Evolutionary conservation across 352 stramenopile species (phyloP), one percentile per base, ranked within the genome.

Genomic region (Aphanomyces invadans): DNA sequence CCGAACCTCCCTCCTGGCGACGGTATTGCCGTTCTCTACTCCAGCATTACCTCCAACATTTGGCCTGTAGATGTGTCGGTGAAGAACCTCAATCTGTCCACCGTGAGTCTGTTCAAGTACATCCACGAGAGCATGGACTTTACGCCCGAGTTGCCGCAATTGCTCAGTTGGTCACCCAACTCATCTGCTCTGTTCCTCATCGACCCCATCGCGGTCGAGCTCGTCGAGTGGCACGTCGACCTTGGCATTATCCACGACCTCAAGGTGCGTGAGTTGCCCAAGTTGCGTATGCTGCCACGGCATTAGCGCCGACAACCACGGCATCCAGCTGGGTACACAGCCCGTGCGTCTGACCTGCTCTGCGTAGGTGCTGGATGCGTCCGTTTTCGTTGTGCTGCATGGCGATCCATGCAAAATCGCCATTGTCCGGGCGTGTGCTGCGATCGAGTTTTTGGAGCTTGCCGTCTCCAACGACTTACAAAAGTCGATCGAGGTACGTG

Each of bases 151-250:
- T 7, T 57, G 23, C 79, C 83, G 52, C 74, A 89, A 12, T 73
- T 95, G 1, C 74, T 91, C 23, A 95, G 86, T 61, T 95, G 86
- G 86, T 90, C 88, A 26, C 48, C 84, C 12, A 85, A 85, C 23
- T 87, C 83, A 15, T 90, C 81, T 31, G 83, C 90, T 5, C 39
- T 95, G 2, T 92, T 95, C 65, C 88, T 95, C 49, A 62, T 95
- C 19, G 84, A 95, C 38, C 86, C 86, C 2, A 81, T 87, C 49
- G 80, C 78, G 0, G 83, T 93, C 2, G 83, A 95, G 70, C 89
- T 95, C 33, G 80, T 92, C 4, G 86, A 95, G 60, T 93, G 86
- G 83, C 86, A 95, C 69, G 65, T 95, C 31, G 86, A 95, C 71
- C 74, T 95, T 44, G 86, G 86, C 17, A 79, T 86, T 10, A 89